Conservation (phyloP, 164 flowering plant species). For the Vitis riparia region DNA sequence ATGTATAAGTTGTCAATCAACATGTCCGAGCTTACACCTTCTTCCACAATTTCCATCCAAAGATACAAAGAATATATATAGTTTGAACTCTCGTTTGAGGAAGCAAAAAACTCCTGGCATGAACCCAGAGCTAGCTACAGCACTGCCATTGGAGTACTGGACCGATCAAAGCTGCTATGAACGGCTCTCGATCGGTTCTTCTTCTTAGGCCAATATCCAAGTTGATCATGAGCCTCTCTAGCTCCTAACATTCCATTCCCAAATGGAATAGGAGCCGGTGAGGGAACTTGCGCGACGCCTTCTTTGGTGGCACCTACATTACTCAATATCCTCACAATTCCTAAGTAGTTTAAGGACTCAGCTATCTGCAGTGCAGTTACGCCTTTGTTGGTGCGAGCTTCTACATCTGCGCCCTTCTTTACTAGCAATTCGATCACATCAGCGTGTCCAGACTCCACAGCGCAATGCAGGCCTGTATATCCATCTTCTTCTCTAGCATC, state of each 20-base stretch:
- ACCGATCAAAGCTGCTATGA: slow-evolving; percentile 31
- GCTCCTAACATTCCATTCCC: slow-evolving; percentile 1
- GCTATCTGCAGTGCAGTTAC: slow-evolving; percentile 59
- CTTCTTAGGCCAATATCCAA: slow-evolving; percentile 3
- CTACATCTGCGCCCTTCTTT: slow-evolving; percentile 64
- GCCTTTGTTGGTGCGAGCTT: slow-evolving; percentile 57
- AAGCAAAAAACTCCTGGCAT: neutral
- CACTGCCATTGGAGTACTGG: slow-evolving; percentile 37
- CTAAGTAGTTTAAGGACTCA: slow-evolving; percentile 49
- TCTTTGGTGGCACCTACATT: slow-evolving; percentile 51
- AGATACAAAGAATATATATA: neutral
- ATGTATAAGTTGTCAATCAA: neutral
- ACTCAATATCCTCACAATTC: slow-evolving; percentile 47
- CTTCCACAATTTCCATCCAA: neutral
- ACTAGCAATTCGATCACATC: slow-evolving; percentile 62
- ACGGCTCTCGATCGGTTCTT: slow-evolving; percentile 17
- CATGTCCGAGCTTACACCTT: neutral
- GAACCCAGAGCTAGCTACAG: slow-evolving; percentile 11
- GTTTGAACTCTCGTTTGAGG: neutral
- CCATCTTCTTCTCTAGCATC: slow-evolving; percentile 73
- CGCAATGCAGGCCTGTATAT: slow-evolving; percentile 72
- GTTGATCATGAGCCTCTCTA: slow-evolving; percentile 6
- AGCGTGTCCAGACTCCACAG: slow-evolving; percentile 58
- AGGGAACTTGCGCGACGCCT: neutral
- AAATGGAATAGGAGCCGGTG: neutral